Conservation (phyloP, 805 yeast species). For the Zygosaccharomyces lentus region DNA sequence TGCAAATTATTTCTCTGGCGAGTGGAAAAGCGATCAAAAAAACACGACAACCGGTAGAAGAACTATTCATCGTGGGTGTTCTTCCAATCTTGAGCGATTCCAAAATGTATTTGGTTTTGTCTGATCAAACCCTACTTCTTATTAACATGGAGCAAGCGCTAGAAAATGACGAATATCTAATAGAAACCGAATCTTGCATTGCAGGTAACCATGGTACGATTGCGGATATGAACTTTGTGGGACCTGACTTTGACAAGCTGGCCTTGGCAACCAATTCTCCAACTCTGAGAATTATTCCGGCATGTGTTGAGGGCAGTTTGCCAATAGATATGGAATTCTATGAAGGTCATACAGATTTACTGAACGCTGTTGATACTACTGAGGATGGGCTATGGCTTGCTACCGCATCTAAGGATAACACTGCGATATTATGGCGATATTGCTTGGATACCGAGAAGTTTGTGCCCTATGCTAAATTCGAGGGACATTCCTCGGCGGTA, state of each 20-base stretch:
- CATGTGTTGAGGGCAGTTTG: conserved; percentile 9
- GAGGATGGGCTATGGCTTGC: conserved; percentile 85
- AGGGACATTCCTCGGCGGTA: conserved; percentile 85
- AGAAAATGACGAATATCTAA: conserved; percentile 26
- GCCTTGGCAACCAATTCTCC: conserved; percentile 96
- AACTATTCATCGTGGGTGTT: conserved; percentile 63
- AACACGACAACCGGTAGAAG: conserved; percentile 58
- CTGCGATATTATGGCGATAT: conserved; percentile 78
- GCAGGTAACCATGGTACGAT: conserved; percentile 96
- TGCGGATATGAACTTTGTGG: conserved; percentile 80
- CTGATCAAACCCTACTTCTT: conserved; percentile 78
- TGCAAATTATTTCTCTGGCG: conserved; percentile 58
- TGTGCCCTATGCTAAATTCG: conserved; percentile 53
- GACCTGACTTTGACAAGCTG: conserved; percentile 50
- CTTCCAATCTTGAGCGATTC: conserved; percentile 36
- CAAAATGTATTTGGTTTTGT: conserved; percentile 51
- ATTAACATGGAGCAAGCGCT: conserved; percentile 37
- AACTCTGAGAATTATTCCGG: conserved; percentile 66
- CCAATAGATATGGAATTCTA: conserved; percentile 59
- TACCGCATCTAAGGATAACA: conserved; percentile 85
- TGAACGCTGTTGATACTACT: conserved; percentile 74
- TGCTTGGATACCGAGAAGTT: conserved; percentile 42
- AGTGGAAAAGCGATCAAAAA: conserved; percentile 43
- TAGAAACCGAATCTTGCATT: conserved; percentile 51
- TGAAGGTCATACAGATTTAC: conserved; percentile 82